A percentile compares a stretch with the other conserved stretches of the same genome.
phyloP scores from a whole-genome alignment of 306 rosid genomes.

The Senna tora region DNA sequence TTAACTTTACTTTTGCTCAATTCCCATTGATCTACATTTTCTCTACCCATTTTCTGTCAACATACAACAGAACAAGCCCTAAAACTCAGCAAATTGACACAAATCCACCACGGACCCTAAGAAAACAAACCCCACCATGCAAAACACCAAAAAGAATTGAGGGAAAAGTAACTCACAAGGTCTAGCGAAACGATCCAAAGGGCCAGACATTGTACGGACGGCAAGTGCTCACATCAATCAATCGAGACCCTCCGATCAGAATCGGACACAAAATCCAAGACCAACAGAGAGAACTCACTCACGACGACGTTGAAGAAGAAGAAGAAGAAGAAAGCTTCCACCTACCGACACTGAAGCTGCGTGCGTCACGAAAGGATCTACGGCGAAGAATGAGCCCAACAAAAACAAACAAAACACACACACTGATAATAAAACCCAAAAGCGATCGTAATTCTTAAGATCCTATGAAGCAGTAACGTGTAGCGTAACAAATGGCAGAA shows the following conservation, averaged over 20 bases:
- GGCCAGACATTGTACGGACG: conserved; percentile 67
- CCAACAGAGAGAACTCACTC: neutral
- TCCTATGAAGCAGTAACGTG: neutral
- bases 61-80: conserved; percentile 37
- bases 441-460: too few relatives aligned
- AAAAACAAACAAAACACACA: too few relatives aligned
- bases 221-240: neutral
- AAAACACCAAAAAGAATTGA: neutral
- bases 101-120: neutral
- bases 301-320: too few relatives aligned
- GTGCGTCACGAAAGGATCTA: conserved; percentile 11
- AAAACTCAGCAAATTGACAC: conserved; percentile 18
- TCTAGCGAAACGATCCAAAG: conserved; percentile 78
- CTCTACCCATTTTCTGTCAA: neutral
- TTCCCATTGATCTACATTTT: neutral
- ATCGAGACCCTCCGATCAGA: conserved; percentile 30
- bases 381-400: conserved; percentile 32
- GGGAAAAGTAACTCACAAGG: conserved; percentile 58
- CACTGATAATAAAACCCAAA: too few relatives aligned
- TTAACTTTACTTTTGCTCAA: neutral
- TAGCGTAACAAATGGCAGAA: neutral
- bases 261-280: conserved; percentile 18
- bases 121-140: neutral
- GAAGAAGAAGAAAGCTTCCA: neutral
- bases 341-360: neutral